Base-by-base conservation (phyloP, 139 green algal genomes). In the Zygnema circumcarinatum region DNA sequence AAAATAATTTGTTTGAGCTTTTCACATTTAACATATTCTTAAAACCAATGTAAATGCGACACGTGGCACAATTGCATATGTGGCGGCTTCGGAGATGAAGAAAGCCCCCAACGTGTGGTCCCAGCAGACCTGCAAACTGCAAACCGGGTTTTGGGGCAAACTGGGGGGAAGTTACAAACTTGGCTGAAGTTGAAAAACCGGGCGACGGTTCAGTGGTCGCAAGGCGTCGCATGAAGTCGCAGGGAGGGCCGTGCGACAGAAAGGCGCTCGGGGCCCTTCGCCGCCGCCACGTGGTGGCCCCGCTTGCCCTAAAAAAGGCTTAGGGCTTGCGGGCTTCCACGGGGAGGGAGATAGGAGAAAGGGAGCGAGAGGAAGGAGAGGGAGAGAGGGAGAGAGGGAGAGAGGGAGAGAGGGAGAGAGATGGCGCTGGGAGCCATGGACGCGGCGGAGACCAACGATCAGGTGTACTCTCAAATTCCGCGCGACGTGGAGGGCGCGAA, bases 381-480 rank as follows among this genome's bases (percentile, higher is more conserved):
- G 11, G 36, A 41, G 38, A 78, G 38, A 78, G 38, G 11, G 38
- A 78, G 38, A 78, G 38, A 78, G 38, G 11, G 38, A 78, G 69
- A 78, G 69, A 78, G 38, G 16, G 36, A 78, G 69, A 78, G 38
- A 78, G 38, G 16, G 69, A 78, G 69, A 78, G 69, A 78, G 38
- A 78, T n/a, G n/a, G n/a, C n/a, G n/a, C n/a, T n/a, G n/a, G n/a
- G n/a, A n/a, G n/a, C n/a, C n/a, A n/a, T n/a, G n/a, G n/a, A n/a
- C n/a, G n/a, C n/a, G n/a, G n/a, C n/a, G n/a, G n/a, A n/a, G n/a
- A n/a, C n/a, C n/a, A n/a, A n/a, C n/a, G n/a, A n/a, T n/a, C n/a
- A n/a, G n/a, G n/a, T n/a, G n/a, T n/a, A n/a, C n/a, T n/a, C n/a
- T n/a, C n/a, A n/a, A n/a, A n/a, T n/a, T n/a, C n/a, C n/a, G n/a